Base-by-base conservation (phyloP, 179 eudicot species). In the Beta lomatogona region DNA sequence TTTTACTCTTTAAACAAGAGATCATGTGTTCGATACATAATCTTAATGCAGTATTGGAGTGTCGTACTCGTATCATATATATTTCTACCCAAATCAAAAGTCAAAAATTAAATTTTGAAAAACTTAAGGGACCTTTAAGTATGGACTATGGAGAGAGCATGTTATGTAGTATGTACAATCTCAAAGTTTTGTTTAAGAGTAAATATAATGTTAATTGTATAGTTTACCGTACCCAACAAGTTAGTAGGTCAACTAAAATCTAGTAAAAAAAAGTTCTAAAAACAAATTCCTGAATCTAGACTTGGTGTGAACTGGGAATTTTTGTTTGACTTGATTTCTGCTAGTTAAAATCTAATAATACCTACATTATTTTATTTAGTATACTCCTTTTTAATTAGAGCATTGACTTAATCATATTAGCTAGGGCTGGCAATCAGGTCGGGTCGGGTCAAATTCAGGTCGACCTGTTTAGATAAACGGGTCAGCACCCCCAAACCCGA, bases 191-290 rank as follows among this genome's bases (percentile, higher is more conserved):
- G 6, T 66, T 4, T 48, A n/a, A 59, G 45, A 63, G 61, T 50
- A 52, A 19, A 55, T 61, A 77, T 21, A 50, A 52, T 73, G 61
- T 31, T 52, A 28, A 73, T 67, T n/a, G 4, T 48, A 71, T 65
- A 55, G 60, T 58, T 67, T 31, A 75, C 41, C 41, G 41, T 36
- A 36, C 25, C 69, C 79, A 58, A 57, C 67, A 81, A 81, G 50
- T 68, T 75, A 68, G 83, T 75, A 68, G 83, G 75, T 80, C 73
- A 65, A 74, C 76, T 67, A 75, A 25, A 9, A 25, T 22, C 22
- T 69, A 15, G 12, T 73, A 67, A 48, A 55, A 3, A 9, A 50
- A 46, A 16, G 48, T 75, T 44, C 19, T 36, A 6, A 15, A 67
- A 18, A 41, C 44, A 66, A 55, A n/a, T 58, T 22, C 45, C 63